These are phyloP conservation scores for Albophoma yamanashiensis DNA, from an alignment of 2,329 filamentous ascomycete genomes.

Conservation along the genomic window DNA sequence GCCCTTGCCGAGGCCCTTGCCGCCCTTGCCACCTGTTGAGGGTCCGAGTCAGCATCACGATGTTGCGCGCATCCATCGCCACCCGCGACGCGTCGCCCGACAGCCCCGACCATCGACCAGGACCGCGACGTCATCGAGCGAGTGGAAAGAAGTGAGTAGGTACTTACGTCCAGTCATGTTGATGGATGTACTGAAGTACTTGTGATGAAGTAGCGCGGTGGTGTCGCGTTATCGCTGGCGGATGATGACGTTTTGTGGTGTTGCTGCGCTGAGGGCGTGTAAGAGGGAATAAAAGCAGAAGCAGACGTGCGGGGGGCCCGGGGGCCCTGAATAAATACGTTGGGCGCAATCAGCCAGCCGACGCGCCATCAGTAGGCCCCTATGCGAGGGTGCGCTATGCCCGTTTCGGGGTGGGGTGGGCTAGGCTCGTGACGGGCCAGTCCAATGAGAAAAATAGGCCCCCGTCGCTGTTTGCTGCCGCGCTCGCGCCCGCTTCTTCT, in stretches of 20 bases:
- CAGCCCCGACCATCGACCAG: background rate
- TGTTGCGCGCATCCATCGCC: background rate
- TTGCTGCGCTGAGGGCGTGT: constrained; percentile 11
- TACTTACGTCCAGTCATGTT: constrained; percentile 67
- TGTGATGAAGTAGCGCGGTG: background rate
- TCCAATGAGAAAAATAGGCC: background rate
- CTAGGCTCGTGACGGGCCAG: background rate
- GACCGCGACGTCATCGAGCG: background rate
- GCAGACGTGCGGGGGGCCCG: constrained; percentile 14
- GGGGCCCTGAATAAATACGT: constrained; percentile 23
- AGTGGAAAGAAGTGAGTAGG: constrained; percentile 4
- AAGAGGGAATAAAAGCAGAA: constrained; percentile 11
- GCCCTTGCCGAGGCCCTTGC: constrained; percentile 96
- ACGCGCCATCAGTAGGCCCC: constrained; percentile 8
- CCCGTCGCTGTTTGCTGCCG: background rate
- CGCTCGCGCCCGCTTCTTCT: background rate
- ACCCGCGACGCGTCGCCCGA: background rate
- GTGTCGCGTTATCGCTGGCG: constrained; percentile 6
- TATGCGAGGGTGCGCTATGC: constrained; percentile 1
- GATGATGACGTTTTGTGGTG: constrained; percentile 11
- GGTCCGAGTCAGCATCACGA: constrained; percentile 30
- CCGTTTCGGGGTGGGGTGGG: constrained; percentile 6
- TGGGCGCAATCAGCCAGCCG: constrained; percentile 23
- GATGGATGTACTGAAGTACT: constrained; percentile 24
- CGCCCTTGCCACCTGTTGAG: constrained; percentile 74